These are phyloP conservation scores for Ogataea hybrid DNA, from an alignment of 1,139 yeast genomes.

Conservation along the genomic window DNA sequence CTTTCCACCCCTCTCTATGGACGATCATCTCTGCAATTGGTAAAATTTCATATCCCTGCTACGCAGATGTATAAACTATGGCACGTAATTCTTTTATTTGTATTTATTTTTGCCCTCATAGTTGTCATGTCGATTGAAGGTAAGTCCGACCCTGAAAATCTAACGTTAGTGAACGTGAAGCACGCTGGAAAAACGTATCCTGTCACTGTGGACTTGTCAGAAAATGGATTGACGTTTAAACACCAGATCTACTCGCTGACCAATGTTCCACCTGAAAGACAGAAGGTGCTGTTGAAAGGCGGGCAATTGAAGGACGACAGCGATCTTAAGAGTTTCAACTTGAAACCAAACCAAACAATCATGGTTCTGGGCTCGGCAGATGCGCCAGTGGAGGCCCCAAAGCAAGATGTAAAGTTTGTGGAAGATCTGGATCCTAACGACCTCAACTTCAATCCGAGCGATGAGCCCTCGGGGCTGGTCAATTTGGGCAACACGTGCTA, in stretches of 20 bases:
- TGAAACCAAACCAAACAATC: slow-evolving; percentile 65
- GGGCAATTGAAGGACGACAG: slow-evolving; percentile 80
- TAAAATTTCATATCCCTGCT: too few species aligned
- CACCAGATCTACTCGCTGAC: slow-evolving; percentile 69
- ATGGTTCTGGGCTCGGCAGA: slow-evolving; percentile 91
- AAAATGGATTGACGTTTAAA: slow-evolving; percentile 70
- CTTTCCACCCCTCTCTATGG: too few species aligned
- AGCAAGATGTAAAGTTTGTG: slow-evolving; percentile 53
- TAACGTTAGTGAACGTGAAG: slow-evolving; percentile 52
- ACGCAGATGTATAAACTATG: neutral
- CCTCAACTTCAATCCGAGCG: slow-evolving; percentile 30
- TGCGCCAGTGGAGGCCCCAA: slow-evolving; percentile 46
- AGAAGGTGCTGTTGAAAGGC: slow-evolving; percentile 84
- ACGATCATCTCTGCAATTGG: too few species aligned
- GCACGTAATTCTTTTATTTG: slow-evolving; percentile 1
- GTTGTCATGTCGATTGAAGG: slow-evolving; percentile 6
- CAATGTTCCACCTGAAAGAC: slow-evolving; percentile 81
- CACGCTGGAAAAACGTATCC: slow-evolving; percentile 85
- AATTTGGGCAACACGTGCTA: slow-evolving; percentile 96
- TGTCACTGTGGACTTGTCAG: slow-evolving; percentile 53
- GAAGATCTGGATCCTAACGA: slow-evolving; percentile 61
- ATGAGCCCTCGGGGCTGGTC: slow-evolving; percentile 75
- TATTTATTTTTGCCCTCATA: slow-evolving; percentile 9
- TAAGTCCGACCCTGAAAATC: neutral
- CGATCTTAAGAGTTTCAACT: slow-evolving; percentile 45